Base-by-base conservation (phyloP, 257 asterid genomes). In the Penstemon eatonii region DNA sequence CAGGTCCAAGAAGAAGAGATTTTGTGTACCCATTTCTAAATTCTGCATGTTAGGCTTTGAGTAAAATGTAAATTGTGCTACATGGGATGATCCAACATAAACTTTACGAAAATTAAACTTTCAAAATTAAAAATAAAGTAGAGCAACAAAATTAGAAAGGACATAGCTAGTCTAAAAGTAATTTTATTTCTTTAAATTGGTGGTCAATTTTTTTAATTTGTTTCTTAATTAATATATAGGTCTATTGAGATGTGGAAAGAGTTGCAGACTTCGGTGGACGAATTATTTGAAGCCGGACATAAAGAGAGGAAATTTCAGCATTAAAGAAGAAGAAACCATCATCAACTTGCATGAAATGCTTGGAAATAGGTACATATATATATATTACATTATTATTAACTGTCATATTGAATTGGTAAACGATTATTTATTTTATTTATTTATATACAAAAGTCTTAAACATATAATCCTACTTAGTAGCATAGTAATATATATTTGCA, bases 241-340 rank as follows among this genome's bases (percentile, higher is more conserved):
- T 7, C 70, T 86, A 47, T 63, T 76, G 86, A 78, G 92, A 67
- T 86, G 92, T 67, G 92, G 92, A 52, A 86, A 86, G 78, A 86
- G 92, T 65, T 86, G 92, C 80, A 78, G 92, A 58, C 79, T 86
- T 0, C 60, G 92, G 11, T 86, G 92, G 92, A 80, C 72, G 5
- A 84, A 86, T 61, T 86, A 86, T 73, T 41, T 86, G 65, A 79
- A 76, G 73, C 87, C 92, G 0, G 92, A 84, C 41, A 84, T 86
- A 5, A 86, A 80, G 73, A 84, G 92, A 56, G 92, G 92, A 46
- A 84, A 86, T 76, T 86, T 84, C 85, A 76, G 41, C 69, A 58
- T 19, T 52, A 80, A 86, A 60, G 92, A 86, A 71, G 92, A 86
- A 58, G 80, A 86, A 56, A 46, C 85, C 67, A 82, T 86, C 78